These are phyloP conservation scores for Silene conica DNA, from an alignment of 148 eudicot species.

Conservation along the genomic window DNA sequence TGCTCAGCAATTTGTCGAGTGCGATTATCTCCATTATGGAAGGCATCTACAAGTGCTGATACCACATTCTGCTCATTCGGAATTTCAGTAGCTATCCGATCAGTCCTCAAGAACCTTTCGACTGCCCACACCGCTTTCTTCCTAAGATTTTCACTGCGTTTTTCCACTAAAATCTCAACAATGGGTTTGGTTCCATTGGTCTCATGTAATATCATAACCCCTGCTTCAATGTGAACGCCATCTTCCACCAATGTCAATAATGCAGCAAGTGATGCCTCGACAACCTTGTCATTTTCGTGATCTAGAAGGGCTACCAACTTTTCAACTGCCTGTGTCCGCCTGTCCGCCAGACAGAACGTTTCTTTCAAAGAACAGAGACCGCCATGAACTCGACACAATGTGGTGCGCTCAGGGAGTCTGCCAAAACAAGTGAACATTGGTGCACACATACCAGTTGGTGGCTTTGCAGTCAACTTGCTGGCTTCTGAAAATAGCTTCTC, in stretches of 20 bases:
- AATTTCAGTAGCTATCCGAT: conserved; percentile 54
- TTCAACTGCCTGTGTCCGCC: conserved; percentile 63
- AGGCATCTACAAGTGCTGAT: conserved; percentile 85
- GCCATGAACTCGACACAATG: conserved; percentile 59
- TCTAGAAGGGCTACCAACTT: conserved; percentile 72
- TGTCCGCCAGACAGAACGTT: conserved; percentile 68
- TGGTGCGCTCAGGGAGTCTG: conserved; percentile 49
- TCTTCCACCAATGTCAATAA: conserved; percentile 72
- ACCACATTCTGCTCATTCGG: conserved; percentile 65
- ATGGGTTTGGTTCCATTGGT: conserved; percentile 65
- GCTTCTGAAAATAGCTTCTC: conserved; percentile 61
- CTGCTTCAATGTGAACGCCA: conserved; percentile 59
- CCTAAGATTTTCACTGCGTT: conserved; percentile 64
- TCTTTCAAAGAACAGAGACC: conserved; percentile 62
- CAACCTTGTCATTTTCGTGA: conserved; percentile 69
- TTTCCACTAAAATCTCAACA: conserved; percentile 65
- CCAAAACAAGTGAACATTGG: conserved; percentile 59
- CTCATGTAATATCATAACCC: conserved; percentile 43
- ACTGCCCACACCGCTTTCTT: conserved; percentile 81
- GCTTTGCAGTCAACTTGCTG: conserved; percentile 48
- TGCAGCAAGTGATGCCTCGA: conserved; percentile 87
- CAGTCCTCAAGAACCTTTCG: conserved; percentile 67
- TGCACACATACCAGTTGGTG: conserved; percentile 45
- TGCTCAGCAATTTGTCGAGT: conserved; percentile 87
- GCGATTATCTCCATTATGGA: conserved; percentile 71